Percentiles rank a stretch among this genome's conserved stretches.
phyloP scores from a whole-genome alignment of 305 asterid genomes.

The Coffea humblotiana region DNA sequence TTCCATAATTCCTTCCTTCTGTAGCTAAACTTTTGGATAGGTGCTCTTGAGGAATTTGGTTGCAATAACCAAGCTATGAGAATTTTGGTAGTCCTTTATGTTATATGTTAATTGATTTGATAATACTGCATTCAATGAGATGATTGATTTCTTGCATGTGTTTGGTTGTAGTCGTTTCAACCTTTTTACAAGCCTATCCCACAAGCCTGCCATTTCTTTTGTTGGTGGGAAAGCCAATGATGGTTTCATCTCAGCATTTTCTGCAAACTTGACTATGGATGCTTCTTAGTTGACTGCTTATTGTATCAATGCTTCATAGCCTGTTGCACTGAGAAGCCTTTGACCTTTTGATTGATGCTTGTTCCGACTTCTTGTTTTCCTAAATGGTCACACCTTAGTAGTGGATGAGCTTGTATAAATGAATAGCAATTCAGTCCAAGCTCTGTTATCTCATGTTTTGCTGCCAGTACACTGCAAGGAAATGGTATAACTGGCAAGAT shows the following conservation, averaged over 20 bases:
- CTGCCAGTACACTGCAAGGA: slow-evolving; percentile 80
- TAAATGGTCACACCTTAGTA: background rate
- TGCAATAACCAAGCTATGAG: background rate
- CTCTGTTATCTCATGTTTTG: background rate
- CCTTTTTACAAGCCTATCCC: background rate
- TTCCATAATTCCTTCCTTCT: background rate
- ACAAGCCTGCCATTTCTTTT: background rate
- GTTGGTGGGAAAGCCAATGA: background rate
- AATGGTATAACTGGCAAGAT: slow-evolving; percentile 74
- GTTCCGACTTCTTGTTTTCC: background rate
- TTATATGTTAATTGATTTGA: background rate
- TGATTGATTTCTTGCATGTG: background rate
- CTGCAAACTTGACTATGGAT: background rate
- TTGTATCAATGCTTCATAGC: background rate
- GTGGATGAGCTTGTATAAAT: background rate
- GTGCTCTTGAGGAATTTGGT: background rate
- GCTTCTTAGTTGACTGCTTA: background rate
- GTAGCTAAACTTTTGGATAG: background rate
- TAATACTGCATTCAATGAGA: background rate
- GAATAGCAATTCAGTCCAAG: too few species aligned
- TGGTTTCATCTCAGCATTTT: background rate
- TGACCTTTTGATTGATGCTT: background rate
- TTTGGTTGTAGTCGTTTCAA: background rate
- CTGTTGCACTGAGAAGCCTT: background rate
- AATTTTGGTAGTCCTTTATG: background rate